Evolutionary conservation across 2,329 filamentous ascomycete species (phyloP), one percentile per base, ranked within the genome.

Genomic region (Nakataea oryzae): DNA sequence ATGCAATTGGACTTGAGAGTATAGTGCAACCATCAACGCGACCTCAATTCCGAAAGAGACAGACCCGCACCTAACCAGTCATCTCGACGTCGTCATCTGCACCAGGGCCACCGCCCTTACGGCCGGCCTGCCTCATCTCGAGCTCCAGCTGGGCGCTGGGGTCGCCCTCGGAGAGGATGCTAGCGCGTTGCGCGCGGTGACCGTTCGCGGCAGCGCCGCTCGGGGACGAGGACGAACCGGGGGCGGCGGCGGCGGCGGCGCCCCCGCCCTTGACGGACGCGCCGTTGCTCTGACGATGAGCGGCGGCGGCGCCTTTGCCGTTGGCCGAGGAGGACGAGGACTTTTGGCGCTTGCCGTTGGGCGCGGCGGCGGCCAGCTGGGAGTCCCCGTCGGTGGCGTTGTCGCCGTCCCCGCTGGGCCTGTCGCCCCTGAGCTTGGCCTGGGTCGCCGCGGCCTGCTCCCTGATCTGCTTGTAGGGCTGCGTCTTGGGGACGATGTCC

Each of bases 401-500:
- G 41, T 62, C 55, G 5, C 67, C 68, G 30, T 71, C 71, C 11
- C 64, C 69, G 41, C 65, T 69, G 32, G 71, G 69, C 66, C 77
- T 76, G 8, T 79, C 81, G 64, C 75, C 75, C 70, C 74, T 77
- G 66, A 81, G 74, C 61, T 76, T 74, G 27, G 80, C 77, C 59
- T 82, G 79, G 3, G 76, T 79, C 1, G 79, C 78, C 13, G 75
- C 76, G 1, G 83, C 79, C 65, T 84, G 69, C 57, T 86, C 86
- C 77, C 92, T 93, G 76, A 89, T 84, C 67, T 90, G 84, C 71
- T 89, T 90, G 78, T 86, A 96, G 21, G 90, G 86, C 7, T 87
- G 84, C 1, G 93, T 97, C 72, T 89, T 89, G 63, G 95, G 95
- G 50, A 97, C 89, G 29, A 96, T 85, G 74, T 99, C 95, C 65